Evolutionary conservation across 768 basidiomycete species (phyloP).

Genomic region (Suillus tomentosus): DNA sequence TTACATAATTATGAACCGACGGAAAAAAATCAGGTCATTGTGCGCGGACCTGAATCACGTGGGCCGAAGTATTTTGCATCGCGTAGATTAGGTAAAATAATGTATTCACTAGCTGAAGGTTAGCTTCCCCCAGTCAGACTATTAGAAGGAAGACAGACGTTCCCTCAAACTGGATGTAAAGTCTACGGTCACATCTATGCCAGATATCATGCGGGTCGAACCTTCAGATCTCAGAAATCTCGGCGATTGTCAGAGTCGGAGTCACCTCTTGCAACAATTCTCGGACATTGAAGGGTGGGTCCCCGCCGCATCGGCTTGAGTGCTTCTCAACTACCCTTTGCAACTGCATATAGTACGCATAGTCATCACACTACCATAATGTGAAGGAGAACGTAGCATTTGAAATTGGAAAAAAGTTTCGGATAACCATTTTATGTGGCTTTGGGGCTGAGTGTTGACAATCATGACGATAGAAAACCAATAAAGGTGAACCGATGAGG

Average conservation of each 20-base stretch:
- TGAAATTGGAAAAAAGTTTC: neutral
- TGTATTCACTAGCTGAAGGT: neutral
- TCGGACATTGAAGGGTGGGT: neutral
- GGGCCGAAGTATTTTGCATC: neutral
- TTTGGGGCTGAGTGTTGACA: neutral
- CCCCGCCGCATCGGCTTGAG: neutral
- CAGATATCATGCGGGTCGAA: neutral
- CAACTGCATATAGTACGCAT: neutral
- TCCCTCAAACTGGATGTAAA: neutral
- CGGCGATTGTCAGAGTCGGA: too few relatives aligned
- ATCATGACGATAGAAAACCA: neutral
- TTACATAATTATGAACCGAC: neutral
- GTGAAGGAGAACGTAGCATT: neutral
- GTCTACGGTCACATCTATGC: neutral
- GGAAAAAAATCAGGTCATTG: constrained; percentile 4
- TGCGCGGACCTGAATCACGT: neutral
- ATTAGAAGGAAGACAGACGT: neutral
- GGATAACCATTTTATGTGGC: neutral
- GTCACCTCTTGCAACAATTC: neutral
- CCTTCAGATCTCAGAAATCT: neutral
- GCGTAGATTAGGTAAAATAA: neutral
- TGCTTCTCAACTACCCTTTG: neutral
- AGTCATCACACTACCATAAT: neutral
- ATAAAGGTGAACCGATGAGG: neutral
- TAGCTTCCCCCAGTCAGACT: neutral